Base-by-base conservation (phyloP, 768 basidiomycete genomes). In the Amanita subjunquillea region DNA sequence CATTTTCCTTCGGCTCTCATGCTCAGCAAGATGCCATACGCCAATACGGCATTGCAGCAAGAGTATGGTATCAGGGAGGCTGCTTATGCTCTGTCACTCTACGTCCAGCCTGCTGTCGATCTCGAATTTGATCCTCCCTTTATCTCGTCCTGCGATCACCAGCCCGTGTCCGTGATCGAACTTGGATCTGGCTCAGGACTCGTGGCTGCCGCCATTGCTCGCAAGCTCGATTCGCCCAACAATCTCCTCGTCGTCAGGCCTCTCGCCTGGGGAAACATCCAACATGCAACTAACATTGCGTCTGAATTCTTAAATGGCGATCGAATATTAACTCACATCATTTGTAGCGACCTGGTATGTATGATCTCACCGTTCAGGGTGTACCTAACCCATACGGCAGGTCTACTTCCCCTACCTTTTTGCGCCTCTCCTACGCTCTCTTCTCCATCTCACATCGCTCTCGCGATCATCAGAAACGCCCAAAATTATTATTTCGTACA, bases 11-110 rank as follows among this genome's bases (percentile, higher is more conserved):
- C 59, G 64, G 67, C 22, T 45, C 55, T 6, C 47, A 57, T 30
- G 70, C 71, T 3, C 86, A 87, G 63, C 68, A 69, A 53, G 30
- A 71, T 13, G 79, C 85, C 4, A 92, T 92, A 50, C 66, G 72
- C 13, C 89, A 30, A 74, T 30, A 30, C 30, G 30, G 30, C 30
- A 30, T 30, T 3, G 30, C 30, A 9, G 30, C 8, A 30, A 30
- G 87, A 65, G 81, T 93, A 44, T 92, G 90, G 91, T 87, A 72
- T 71, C 62, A 90, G 87, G 89, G 87, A 91, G 67, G 83, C 86
- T 23, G 80, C 86, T 3, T 81, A 84, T 61, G 66, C 74, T 5
- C 64, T 89, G 55, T 71, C 69, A 41, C 58, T 66, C 29, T 91
- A 89, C 62, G 65, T 88, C 17, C 64, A 66, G 36, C 66, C 68